Evolutionary conservation across 2,329 filamentous ascomycete species (phyloP), one percentile per base, ranked within the genome.

Genomic region (Fusarium veterinarium): DNA sequence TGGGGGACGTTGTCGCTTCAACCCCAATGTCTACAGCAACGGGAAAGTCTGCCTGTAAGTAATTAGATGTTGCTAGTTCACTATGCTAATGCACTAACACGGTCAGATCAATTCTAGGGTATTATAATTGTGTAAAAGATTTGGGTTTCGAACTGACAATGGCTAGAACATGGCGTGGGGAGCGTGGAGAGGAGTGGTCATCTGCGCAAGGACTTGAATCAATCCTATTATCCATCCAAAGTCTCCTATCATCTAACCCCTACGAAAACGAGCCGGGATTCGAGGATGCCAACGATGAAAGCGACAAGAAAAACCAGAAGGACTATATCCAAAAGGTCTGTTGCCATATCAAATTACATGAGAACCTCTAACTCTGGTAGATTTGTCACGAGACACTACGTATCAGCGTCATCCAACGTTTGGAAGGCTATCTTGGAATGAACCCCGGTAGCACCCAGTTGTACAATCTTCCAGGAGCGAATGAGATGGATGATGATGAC

Each of bases 231-330:
- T 98, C 95, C 9, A 98, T 99, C 64, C 96, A 99, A 82, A 98
- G 95, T 80, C 86, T 99, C 48, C 95, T 99, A 92, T 97, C 95
- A 2, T 84, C 90, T 33, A 97, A 98, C 76, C 96, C 95, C 0
- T 98, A 97, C 82, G 94, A 96, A 79, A 98, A 98, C 77, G 96
- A 99, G 80, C 96, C 96, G 3, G 96, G 96, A 10, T 98, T 94
- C 76, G 95, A 98, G 80, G 88, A 92, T 67, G 89, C 91, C 17
- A 92, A 91, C 49, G 87, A 89, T 13, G 83, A 87, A 2, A 83
- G 86, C 8, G 94, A 97, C 80, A 92, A 93, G 82, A 90, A 91
- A 81, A 87, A 91, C 65, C 93, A 95, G 81, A 87, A 89, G 69
- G 86, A 90, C 14, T 98, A 98, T 77, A 87, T 93, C 17, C 89